phyloP scores from a whole-genome alignment of 2,329 filamentous ascomycete species.

The Colletotrichum trifolii region DNA sequence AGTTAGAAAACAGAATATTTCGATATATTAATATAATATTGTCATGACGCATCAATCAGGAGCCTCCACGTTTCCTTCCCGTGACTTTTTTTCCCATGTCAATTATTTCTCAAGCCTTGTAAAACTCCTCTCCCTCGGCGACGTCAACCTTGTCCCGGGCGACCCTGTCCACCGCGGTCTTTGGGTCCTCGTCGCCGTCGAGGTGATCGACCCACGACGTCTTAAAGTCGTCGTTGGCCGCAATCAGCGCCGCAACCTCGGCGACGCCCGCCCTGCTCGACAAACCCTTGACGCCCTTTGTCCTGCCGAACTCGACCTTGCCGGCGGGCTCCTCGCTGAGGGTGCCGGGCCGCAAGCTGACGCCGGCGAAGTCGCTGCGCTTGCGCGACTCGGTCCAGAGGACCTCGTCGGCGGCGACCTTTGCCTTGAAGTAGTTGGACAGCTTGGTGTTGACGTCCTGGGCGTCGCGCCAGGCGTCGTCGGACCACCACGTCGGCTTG shows the following conservation, averaged over 20 bases:
- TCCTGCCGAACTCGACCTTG: slow-evolving; percentile 60
- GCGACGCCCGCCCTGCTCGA: slow-evolving; percentile 71
- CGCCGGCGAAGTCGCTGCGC: slow-evolving; percentile 56
- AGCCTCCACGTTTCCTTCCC: background rate
- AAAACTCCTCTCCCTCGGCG: slow-evolving; percentile 62
- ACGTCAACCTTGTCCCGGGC: slow-evolving; percentile 61
- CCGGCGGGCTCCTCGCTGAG: slow-evolving; percentile 62
- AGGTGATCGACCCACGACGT: slow-evolving; percentile 67
- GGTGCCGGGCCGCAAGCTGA: slow-evolving; percentile 64
- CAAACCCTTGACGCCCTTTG: slow-evolving; percentile 48
- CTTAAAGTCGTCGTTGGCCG: slow-evolving; percentile 60
- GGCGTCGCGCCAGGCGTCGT: slow-evolving; percentile 60
- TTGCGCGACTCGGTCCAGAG: slow-evolving; percentile 61
- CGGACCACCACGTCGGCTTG: slow-evolving; percentile 66
- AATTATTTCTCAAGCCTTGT: slow-evolving; percentile 33
- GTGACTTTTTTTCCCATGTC: background rate
- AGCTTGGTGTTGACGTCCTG: slow-evolving; percentile 58
- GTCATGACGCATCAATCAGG: slow-evolving; percentile 13
- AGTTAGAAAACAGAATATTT: slow-evolving; percentile 3
- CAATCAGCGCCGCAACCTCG: slow-evolving; percentile 63
- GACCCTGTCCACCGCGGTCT: slow-evolving; percentile 59
- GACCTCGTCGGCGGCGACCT: slow-evolving; percentile 68
- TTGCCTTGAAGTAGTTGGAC: slow-evolving; percentile 68
- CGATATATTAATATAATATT: slow-evolving; percentile 24
- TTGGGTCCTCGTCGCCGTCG: slow-evolving; percentile 62